Evolutionary conservation across 306 rosid genomes (phyloP).

Genomic region (Cicer bijugum): DNA sequence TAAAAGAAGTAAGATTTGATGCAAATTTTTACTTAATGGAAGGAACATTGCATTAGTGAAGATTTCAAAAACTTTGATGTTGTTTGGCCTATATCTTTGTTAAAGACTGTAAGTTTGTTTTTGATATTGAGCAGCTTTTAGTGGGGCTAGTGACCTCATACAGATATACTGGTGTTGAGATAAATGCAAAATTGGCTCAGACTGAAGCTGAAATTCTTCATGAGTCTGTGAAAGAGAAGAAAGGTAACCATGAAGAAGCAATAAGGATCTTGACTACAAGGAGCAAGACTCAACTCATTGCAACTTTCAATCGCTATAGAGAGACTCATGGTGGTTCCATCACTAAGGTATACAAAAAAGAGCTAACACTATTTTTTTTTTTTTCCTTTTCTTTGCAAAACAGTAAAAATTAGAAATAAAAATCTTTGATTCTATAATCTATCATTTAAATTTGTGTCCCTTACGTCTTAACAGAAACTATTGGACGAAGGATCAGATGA

Average conservation of each 20-base stretch:
- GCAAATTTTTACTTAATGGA: not conserved
- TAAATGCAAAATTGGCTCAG: constrained; percentile 55
- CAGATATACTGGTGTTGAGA: constrained; percentile 57
- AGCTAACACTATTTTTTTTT: not conserved
- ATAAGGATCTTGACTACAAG: constrained; percentile 72
- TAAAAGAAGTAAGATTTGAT: no score
- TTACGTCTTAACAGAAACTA: constrained; percentile 50
- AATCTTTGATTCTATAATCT: not conserved
- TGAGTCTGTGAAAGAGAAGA: constrained; percentile 70
- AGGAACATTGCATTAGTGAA: no score
- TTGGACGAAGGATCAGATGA: constrained; percentile 53
- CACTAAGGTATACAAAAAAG: constrained; percentile 54
- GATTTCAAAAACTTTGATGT: no score
- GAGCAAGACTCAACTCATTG: constrained; percentile 57
- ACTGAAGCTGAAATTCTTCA: constrained; percentile 73
- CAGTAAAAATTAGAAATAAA: not conserved
- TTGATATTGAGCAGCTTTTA: constrained; percentile 56
- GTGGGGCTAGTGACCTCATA: constrained; percentile 59
- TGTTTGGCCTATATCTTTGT: no score
- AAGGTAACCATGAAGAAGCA: constrained; percentile 62
- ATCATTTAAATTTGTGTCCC: not conserved
- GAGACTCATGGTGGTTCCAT: constrained; percentile 61
- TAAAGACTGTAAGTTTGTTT: not conserved
- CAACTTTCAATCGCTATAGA: constrained; percentile 70
- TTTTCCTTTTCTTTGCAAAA: not conserved